Evolutionary conservation across 768 basidiomycete species (phyloP).

Genomic region (Tricholoma furcatifolium): DNA sequence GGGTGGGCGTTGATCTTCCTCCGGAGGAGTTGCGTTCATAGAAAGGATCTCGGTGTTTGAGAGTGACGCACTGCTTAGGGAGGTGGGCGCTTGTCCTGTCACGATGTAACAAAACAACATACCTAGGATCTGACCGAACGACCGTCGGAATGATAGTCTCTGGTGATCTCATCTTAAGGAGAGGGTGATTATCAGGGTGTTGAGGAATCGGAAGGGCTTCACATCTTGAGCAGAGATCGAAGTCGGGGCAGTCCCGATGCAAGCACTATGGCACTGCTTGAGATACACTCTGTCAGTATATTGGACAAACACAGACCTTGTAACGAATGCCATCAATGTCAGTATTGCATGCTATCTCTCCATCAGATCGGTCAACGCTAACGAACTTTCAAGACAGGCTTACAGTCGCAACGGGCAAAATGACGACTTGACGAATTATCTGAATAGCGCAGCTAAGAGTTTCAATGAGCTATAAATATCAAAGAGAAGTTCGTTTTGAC

Average conservation of each 20-base stretch:
- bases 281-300: background rate
- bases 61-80: background rate
- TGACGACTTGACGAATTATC: too few species aligned
- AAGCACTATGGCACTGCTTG: slow-evolving; percentile 56
- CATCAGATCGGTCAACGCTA: background rate
- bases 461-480: background rate
- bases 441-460: slow-evolving; percentile 21
- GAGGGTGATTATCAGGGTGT: slow-evolving; percentile 68
- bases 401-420: slow-evolving; percentile 61
- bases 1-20: too few species aligned
- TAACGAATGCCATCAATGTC: slow-evolving; percentile 64
- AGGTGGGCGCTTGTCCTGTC: background rate
- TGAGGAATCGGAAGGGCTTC: slow-evolving; percentile 78
- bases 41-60: background rate
- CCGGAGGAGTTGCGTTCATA: background rate
- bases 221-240: slow-evolving; percentile 77
- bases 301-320: slow-evolving; percentile 47
- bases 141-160: slow-evolving; percentile 42
- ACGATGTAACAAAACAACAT: background rate
- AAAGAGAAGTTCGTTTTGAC: slow-evolving; percentile 14
- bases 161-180: slow-evolving; percentile 69
- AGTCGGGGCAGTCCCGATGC: slow-evolving; percentile 75
- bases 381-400: slow-evolving; percentile 5
- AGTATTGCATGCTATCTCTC: slow-evolving; percentile 40
- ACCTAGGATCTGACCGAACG: slow-evolving; percentile 15